These are phyloP conservation scores for Thuja plicata DNA, from an alignment of 83 land plant genomes.

Conservation along the genomic window DNA sequence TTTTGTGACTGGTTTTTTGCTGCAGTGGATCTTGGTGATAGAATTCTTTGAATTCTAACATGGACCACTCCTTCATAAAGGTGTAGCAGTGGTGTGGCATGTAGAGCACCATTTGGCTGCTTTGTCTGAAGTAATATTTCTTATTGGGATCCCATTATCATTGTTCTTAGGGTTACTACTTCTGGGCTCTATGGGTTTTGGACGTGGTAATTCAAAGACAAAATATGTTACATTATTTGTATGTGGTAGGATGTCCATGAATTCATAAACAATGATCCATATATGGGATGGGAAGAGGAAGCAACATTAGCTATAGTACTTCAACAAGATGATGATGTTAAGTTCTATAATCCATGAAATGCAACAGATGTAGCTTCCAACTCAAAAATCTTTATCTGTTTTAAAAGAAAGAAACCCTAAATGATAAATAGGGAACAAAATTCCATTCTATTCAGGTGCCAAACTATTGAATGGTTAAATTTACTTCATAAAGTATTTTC, in stretches of 20 bases:
- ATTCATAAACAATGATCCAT: background rate
- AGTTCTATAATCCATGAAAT: no score
- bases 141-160: background rate
- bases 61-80: constrained; percentile 78
- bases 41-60: no score
- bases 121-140: background rate
- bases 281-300: background rate
- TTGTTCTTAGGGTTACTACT: background rate
- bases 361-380: no score
- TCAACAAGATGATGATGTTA: no score
- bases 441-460: background rate
- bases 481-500: no score
- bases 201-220: background rate
- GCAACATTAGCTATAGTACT: background rate
- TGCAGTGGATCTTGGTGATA: no score
- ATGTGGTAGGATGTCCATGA: background rate
- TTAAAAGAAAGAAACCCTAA: no score
- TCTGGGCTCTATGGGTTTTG: no score
- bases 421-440: no score
- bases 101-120: constrained; percentile 44
- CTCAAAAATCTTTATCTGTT: no score
- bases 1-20: no score
- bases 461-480: no score
- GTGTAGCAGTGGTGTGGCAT: constrained; percentile 73
- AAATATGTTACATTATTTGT: background rate